phyloP scores from a whole-genome alignment of 1,284 basidiomycete species.

The Boletus sp. region DNA sequence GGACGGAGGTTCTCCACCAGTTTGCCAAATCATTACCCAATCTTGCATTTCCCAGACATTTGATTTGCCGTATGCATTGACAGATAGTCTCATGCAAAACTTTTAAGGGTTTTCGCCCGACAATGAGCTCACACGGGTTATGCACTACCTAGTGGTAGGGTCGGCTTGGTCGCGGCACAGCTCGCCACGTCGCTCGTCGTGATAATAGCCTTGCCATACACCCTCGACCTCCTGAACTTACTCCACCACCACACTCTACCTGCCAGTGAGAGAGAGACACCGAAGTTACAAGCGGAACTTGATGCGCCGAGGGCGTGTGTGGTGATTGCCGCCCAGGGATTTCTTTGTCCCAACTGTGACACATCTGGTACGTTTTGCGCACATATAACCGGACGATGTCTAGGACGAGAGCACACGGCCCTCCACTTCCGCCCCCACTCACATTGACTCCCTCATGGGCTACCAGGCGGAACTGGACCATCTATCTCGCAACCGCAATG shows the following conservation, averaged over 20 bases:
- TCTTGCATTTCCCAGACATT: background rate
- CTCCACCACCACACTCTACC: background rate
- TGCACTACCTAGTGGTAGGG: background rate
- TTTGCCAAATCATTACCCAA: background rate
- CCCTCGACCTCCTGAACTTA: background rate
- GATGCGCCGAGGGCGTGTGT: background rate
- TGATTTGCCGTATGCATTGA: background rate
- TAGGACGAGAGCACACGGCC: background rate
- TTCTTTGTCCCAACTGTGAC: background rate
- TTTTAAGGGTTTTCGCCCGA: background rate
- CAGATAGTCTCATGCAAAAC: background rate
- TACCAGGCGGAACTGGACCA: constrained; percentile 26
- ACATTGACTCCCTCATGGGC: constrained; percentile 20
- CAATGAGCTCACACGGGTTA: background rate
- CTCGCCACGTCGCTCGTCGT: background rate
- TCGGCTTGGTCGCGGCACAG: background rate
- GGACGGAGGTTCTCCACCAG: background rate
- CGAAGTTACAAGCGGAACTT: background rate
- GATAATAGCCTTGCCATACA: background rate
- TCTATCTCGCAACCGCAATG: constrained; percentile 38
- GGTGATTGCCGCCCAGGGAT: background rate
- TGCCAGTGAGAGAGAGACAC: background rate
- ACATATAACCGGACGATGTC: constrained; percentile 6
- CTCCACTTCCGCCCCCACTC: background rate
- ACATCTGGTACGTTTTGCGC: background rate